Evolutionary conservation across 345 rosid species (phyloP), one percentile per base, ranked within the genome.

Genomic region (Passiflora organensis): DNA sequence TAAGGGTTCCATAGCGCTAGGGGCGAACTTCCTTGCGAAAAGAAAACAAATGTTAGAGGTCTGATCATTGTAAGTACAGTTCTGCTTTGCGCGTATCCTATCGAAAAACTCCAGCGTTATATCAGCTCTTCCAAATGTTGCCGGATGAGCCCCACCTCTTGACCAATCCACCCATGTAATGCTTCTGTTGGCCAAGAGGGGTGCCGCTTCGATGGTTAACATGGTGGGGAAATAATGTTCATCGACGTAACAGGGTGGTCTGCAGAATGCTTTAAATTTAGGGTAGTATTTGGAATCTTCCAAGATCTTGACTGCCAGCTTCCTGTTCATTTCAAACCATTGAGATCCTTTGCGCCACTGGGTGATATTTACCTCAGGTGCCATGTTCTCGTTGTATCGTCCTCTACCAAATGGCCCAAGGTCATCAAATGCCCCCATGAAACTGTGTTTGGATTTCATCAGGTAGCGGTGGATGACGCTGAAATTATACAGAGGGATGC

Each of bases 121-220:
- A 58, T 89, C 97, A 0, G 73, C 64, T 59, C 78, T 37, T 60
- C 95, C 96, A 25, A 94, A 94, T 3, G 97, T 89, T 32, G 95
- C 97, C 0, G 97, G 99, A 72, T 89, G 99, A 52, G 96, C 63
- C 0, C 97, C 97, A 0, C 99, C 99, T 48, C 99, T 74, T 0
- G 99, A 94, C 99, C 97, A 94, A 69, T 94, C 99, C 23, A 83
- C 96, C 95, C 91, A 89, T 0, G 99, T 89, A 51, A 85, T 10
- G 79, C 91, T 89, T 67, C 97, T 70, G 56, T 93, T 93, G 8
- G 97, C 99, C 41, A 93, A 24, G 20, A 51, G 76, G 10, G 49
- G n/a, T 19, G 89, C 58, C 23, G 83, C 79, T 72, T 75, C 65
- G n/a, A 93, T 79, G n/a, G 84, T 79, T 51, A 93, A 71, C 99